Evolutionary conservation across 75 land plant species (phyloP), one percentile per base, ranked within the genome.

Genomic region (Sequoiadendron giganteum): DNA sequence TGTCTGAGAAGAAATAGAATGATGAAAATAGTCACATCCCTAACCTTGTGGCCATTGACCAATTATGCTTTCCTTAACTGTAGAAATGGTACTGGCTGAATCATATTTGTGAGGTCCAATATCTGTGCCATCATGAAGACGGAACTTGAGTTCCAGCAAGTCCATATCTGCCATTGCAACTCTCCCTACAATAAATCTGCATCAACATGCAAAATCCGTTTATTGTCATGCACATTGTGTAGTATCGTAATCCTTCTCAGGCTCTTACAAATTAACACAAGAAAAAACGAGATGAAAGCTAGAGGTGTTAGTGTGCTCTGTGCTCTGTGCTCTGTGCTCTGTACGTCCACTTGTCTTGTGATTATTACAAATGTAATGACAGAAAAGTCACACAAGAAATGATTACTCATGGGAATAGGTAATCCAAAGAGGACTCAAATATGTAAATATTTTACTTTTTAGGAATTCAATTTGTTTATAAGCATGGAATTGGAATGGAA

Each of bases 21-120:
- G 38, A 28, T 7, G 80, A 30, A 36, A 82, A 70, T 21, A 16
- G 5, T 21, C 32, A 25, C 25, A 77, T 83, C 15, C 36, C 86
- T 77, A 38, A 90, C 90, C 90, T 90, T 83, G 55, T 16, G 90
- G 90, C 90, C 90, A 90, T 43, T 88, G 82, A 82, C 90, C 86
- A 88, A 90, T 43, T 85, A 90, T 88, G 32, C 90, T 90, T 73
- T 90, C 90, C 86, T 90, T 90, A 19, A 90, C 54, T 42, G 49
- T 88, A n/a, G 90, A 39, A 36, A 90, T 48, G 21, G 86, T 90
- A 30, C 91, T 84, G 36, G 90, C 49, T 21, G 89, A 90, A 32
- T 86, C 90, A 72, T 90, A 90, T 78, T 83, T 88, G 77, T 88
- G 48, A 88, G 90, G 90, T 16, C 90, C 90, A 88, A 90, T 88